Conservation (phyloP, 805 yeast genomes). For the Cyberlindnera galapagoensis region DNA sequence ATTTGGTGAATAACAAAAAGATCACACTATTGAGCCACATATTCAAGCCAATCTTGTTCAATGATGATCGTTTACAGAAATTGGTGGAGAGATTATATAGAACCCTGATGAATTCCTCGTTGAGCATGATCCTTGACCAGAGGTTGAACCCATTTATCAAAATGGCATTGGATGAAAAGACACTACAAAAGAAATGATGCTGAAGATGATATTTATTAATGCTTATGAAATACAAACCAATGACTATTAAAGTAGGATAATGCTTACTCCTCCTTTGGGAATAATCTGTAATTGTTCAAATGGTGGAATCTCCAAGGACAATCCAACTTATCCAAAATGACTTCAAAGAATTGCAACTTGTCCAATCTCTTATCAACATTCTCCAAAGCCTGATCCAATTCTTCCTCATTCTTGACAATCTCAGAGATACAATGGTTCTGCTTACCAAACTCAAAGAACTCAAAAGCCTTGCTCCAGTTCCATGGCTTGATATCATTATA, state of each 20-base stretch:
- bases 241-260: not conserved
- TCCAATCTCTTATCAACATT: slow-evolving; percentile 24
- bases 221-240: too few species aligned
- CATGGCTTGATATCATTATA: slow-evolving; percentile 86
- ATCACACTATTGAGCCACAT: slow-evolving; percentile 9
- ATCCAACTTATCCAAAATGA: slow-evolving; percentile 51
- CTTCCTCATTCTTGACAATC: slow-evolving; percentile 35
- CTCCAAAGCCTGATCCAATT: slow-evolving; percentile 21
- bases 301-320: slow-evolving; percentile 55
- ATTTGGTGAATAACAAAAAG: slow-evolving; percentile 1
- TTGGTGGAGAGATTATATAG: slow-evolving; percentile 8
- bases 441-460: slow-evolving; percentile 47
- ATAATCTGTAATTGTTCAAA: slow-evolving; percentile 31
- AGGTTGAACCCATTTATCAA: slow-evolving; percentile 14
- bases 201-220: too few species aligned
- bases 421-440: slow-evolving; percentile 20
- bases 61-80: slow-evolving; percentile 8
- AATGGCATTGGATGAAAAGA: slow-evolving; percentile 4
- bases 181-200: too few species aligned
- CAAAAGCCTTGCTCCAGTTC: slow-evolving; percentile 70
- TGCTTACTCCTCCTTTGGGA: slow-evolving; percentile 10
- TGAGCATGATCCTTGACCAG: slow-evolving; percentile 13
- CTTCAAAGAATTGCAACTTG: slow-evolving; percentile 49
- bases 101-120: slow-evolving; percentile 6
- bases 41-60: slow-evolving; percentile 16